Evolutionary conservation across 306 rosid genomes (phyloP).

Genomic region (Inga oerstediana): DNA sequence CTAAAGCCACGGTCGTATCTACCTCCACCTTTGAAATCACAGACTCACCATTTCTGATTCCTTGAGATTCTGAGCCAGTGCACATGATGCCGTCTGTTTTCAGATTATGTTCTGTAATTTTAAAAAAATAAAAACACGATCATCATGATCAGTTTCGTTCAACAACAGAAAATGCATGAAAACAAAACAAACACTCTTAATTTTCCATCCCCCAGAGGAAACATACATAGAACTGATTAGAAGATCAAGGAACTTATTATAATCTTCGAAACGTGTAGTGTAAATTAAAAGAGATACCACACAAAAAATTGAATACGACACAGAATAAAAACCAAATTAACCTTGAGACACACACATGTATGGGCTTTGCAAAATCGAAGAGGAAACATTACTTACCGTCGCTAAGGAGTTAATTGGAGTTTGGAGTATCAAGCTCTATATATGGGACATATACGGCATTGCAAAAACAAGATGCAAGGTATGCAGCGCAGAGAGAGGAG

Average conservation of each 20-base stretch:
- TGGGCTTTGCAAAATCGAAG: neutral
- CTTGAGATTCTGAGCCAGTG: slow-evolving; percentile 75
- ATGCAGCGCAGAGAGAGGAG: neutral
- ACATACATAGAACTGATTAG: neutral
- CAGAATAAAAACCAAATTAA: neutral
- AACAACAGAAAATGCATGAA: neutral
- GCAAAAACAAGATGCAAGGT: slow-evolving; percentile 27
- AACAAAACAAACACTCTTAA: neutral
- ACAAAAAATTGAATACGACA: neutral
- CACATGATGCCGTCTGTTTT: slow-evolving; percentile 35
- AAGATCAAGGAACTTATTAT: neutral
- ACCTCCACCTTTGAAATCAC: slow-evolving; percentile 45
- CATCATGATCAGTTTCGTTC: neutral
- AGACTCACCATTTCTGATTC: slow-evolving; percentile 47
- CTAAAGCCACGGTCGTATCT: slow-evolving; percentile 52
- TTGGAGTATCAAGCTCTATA: neutral
- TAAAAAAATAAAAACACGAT: neutral
- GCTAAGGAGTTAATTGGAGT: neutral
- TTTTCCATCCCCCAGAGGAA: neutral
- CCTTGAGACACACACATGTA: neutral
- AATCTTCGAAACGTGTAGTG: neutral
- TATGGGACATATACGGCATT: neutral
- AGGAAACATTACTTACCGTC: neutral
- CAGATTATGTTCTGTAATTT: neutral
- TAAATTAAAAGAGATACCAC: neutral